phyloP scores from a whole-genome alignment of 345 rosid genomes.

The Acer yangbiense region DNA sequence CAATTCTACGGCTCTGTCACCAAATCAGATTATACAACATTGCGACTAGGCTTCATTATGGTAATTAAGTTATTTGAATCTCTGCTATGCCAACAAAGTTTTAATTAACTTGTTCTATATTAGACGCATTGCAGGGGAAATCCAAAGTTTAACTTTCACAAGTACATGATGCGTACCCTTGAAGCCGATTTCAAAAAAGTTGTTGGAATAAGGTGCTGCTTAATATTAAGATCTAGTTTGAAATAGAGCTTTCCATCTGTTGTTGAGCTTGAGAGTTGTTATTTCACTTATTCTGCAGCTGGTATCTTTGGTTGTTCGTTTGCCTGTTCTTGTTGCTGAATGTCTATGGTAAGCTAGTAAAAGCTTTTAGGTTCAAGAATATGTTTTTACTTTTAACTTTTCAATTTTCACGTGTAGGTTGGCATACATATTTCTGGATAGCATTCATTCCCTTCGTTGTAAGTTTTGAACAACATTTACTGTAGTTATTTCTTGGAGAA shows the following conservation, averaged over 20 bases:
- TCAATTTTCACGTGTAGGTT: conserved; percentile 47
- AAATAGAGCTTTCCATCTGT: background rate
- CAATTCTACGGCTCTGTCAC: conserved; percentile 82
- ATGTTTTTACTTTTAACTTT: background rate
- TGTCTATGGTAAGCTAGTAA: conserved; percentile 47
- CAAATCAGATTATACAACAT: conserved; percentile 69
- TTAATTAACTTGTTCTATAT: background rate
- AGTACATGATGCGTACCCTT: conserved; percentile 83
- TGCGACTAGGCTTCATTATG: conserved; percentile 83
- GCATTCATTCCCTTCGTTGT: conserved; percentile 73
- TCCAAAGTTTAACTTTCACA: conserved; percentile 80
- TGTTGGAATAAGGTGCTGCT: conserved; percentile 76
- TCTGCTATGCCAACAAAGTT: background rate
- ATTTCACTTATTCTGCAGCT: conserved; percentile 47
- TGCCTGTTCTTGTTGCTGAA: conserved; percentile 73
- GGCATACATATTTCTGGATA: conserved; percentile 80
- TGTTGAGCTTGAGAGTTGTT: background rate
- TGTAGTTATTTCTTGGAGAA: background rate
- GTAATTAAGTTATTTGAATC: conserved; percentile 31
- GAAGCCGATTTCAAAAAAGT: conserved; percentile 93
- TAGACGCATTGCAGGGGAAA: conserved; percentile 80
- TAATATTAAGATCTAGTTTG: no score
- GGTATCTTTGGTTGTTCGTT: conserved; percentile 91
- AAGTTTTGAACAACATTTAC: conserved; percentile 8
- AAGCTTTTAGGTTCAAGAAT: no score